Conservation (phyloP, 2,329 filamentous ascomycete species). For the Aureobasidium leucospermi region DNA sequence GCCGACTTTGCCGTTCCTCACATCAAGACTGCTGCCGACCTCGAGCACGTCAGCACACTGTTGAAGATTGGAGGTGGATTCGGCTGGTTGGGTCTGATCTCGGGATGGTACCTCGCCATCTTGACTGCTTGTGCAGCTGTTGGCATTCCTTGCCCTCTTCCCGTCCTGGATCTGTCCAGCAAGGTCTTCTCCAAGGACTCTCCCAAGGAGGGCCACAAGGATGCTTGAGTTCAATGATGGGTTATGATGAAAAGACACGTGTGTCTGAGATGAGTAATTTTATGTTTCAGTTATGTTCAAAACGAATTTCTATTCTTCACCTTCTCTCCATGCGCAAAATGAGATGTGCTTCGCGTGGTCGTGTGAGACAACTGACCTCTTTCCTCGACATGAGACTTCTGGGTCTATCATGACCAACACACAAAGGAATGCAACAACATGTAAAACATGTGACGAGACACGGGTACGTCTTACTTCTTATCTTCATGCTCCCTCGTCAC, state of each 20-base stretch:
- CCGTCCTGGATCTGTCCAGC: slow-evolving; percentile 19
- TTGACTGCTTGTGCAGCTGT: slow-evolving; percentile 21
- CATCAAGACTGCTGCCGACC: slow-evolving; percentile 17
- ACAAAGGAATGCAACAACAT: not conserved
- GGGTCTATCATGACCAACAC: not conserved
- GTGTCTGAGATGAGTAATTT: not conserved
- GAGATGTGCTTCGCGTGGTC: no score
- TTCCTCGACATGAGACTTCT: not conserved
- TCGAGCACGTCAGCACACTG: slow-evolving; percentile 18
- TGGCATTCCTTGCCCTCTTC: slow-evolving; percentile 20
- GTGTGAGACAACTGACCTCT: not conserved
- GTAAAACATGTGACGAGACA: not conserved
- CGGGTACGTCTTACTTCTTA: not conserved
- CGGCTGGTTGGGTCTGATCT: slow-evolving; percentile 20
- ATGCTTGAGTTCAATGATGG: not conserved
- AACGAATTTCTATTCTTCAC: not conserved
- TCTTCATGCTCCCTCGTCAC: not conserved
- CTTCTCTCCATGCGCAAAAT: not conserved
- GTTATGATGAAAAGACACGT: not conserved
- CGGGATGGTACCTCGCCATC: slow-evolving; percentile 24
- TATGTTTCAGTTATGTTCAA: not conserved
- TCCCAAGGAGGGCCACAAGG: not conserved
- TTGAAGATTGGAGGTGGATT: slow-evolving; percentile 24
- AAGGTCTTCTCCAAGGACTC: slow-evolving; percentile 18
- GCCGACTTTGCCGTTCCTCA: slow-evolving; percentile 20